Evolutionary conservation across 2,329 filamentous ascomycete species (phyloP).

Genomic region (Cephalotrichum gorgonifer): DNA sequence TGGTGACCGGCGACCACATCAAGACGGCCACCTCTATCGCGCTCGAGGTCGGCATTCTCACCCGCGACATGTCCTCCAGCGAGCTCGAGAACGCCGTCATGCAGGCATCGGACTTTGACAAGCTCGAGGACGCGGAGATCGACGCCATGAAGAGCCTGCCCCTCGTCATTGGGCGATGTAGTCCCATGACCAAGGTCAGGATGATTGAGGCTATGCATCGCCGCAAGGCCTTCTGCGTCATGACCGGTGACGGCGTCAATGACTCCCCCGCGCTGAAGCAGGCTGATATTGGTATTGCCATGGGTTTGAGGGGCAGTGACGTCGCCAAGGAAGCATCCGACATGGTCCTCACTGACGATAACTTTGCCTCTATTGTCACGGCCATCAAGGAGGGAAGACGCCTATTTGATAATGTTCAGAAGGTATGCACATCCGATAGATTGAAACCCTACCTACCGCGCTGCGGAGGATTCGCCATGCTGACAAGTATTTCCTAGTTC

Average conservation of each 20-base stretch:
- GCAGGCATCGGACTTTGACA: constrained; percentile 53
- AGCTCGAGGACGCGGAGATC: constrained; percentile 50
- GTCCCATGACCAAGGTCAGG: constrained; percentile 61
- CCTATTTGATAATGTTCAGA: constrained; percentile 65
- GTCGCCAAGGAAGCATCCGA: constrained; percentile 75
- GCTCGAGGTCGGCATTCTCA: constrained; percentile 52
- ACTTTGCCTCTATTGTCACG: constrained; percentile 73
- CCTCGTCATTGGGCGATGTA: constrained; percentile 59
- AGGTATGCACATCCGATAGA: constrained; percentile 32
- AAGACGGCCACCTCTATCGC: constrained; percentile 58
- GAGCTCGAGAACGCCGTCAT: constrained; percentile 40
- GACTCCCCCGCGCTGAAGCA: constrained; percentile 64
- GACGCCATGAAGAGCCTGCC: constrained; percentile 51
- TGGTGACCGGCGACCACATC: constrained; percentile 61
- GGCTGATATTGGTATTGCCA: constrained; percentile 66
- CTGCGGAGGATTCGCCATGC: background rate
- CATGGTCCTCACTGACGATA: constrained; percentile 81
- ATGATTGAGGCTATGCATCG: constrained; percentile 67
- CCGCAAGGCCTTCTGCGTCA: constrained; percentile 57
- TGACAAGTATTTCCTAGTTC: constrained; percentile 29
- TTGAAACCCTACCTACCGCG: background rate
- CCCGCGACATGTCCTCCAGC: constrained; percentile 21
- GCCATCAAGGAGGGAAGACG: constrained; percentile 61
- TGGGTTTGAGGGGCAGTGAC: constrained; percentile 61
- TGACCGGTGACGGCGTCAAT: constrained; percentile 69